Evolutionary conservation across 192 early-diverging fungal species (phyloP).

Genomic region (Coemansia sp.): DNA sequence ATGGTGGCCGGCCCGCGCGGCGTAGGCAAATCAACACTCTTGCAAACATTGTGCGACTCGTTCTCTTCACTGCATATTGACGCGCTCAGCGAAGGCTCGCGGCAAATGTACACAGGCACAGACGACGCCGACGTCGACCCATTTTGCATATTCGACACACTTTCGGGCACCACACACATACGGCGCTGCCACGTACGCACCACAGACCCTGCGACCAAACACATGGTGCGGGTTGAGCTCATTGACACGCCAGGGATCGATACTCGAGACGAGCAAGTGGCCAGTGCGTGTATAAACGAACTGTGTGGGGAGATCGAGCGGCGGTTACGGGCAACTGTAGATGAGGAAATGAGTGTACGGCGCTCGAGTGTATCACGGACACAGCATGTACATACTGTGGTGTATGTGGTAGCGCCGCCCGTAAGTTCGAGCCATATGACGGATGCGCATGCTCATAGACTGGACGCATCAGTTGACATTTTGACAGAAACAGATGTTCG

Average conservation of each 20-base stretch:
- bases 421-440: constrained; percentile 31
- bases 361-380: constrained; percentile 13
- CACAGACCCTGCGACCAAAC: constrained; percentile 13
- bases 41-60: constrained; percentile 70
- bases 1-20: constrained; percentile 45
- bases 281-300: constrained; percentile 13
- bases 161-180: constrained; percentile 25
- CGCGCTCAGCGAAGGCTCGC: constrained; percentile 27
- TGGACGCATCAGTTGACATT: constrained; percentile 26
- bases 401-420: constrained; percentile 47
- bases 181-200: constrained; percentile 24
- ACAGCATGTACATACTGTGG: constrained; percentile 32
- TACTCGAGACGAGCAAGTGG: constrained; percentile 10
- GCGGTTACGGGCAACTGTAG: constrained; percentile 25
- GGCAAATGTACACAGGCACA: constrained; percentile 10
- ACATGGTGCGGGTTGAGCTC: constrained; percentile 31
- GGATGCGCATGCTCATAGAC: constrained; percentile 32
- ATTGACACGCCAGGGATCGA: constrained; percentile 52
- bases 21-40: constrained; percentile 75
- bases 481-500: constrained; percentile 23
- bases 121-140: constrained; percentile 38
- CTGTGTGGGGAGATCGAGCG: constrained; percentile 40
- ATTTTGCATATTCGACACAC: constrained; percentile 50
- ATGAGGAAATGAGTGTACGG: constrained; percentile 33
- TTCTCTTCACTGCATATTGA: constrained; percentile 29